Conservation (phyloP, 2,329 filamentous ascomycete genomes). For the Colletotrichum higginsianum region DNA sequence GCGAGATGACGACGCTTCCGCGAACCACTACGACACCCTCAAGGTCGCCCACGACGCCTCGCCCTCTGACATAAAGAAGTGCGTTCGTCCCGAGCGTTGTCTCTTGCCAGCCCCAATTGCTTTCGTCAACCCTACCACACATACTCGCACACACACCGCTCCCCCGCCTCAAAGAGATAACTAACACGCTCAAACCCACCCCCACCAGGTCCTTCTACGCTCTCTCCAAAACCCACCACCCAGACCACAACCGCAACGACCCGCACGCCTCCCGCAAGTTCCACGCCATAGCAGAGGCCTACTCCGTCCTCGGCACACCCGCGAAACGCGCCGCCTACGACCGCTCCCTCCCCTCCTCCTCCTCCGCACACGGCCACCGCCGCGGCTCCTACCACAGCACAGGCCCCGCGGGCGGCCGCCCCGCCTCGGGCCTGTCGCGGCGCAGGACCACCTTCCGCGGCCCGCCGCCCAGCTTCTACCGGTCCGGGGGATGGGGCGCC, state of each 20-base stretch:
- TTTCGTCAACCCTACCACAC: neutral
- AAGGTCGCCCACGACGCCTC: conserved; percentile 80
- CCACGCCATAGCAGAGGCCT: conserved; percentile 87
- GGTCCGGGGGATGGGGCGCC: conserved; percentile 82
- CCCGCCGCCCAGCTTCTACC: conserved; percentile 91
- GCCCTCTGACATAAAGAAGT: conserved; percentile 88
- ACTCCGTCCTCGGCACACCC: conserved; percentile 80
- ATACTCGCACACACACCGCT: neutral
- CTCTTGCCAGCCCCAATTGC: too few relatives aligned
- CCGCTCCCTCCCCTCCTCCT: conserved; percentile 68
- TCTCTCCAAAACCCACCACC: conserved; percentile 93
- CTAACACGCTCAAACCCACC: neutral
- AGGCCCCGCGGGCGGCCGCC: conserved; percentile 79
- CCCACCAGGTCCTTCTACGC: conserved; percentile 81
- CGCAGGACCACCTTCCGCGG: conserved; percentile 84
- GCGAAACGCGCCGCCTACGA: conserved; percentile 87
- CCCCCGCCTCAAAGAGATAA: neutral
- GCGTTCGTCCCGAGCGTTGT: conserved; percentile 15
- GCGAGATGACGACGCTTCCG: conserved; percentile 51
- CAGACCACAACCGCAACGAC: conserved; percentile 88
- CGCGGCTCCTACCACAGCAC: conserved; percentile 69
- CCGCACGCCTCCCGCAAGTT: conserved; percentile 82
- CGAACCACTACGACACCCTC: conserved; percentile 87
- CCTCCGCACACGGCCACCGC: conserved; percentile 48
- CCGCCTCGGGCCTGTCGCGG: conserved; percentile 85